Percentiles rank a stretch among this genome's conserved stretches.
phyloP scores from a whole-genome alignment of 345 rosid species.

The Citrus medica region DNA sequence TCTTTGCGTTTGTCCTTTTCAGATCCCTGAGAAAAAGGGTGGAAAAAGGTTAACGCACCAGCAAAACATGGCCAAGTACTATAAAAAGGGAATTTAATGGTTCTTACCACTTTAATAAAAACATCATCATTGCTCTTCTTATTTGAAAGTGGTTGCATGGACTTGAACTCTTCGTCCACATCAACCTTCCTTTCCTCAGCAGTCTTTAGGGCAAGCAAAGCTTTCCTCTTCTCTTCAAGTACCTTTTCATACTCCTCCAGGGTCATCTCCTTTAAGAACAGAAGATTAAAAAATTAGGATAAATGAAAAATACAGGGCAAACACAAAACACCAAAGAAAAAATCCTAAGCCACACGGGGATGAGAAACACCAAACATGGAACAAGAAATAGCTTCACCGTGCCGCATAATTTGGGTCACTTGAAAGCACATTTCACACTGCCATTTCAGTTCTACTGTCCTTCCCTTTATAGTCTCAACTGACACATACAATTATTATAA shows the following conservation, averaged over 20 bases:
- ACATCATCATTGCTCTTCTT: conserved; percentile 81
- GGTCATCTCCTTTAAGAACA: conserved; percentile 74
- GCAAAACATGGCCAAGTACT: not conserved
- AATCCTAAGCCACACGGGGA: not conserved
- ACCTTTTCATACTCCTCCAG: conserved; percentile 92
- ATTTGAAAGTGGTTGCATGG: conserved; percentile 86
- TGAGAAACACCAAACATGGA: not conserved
- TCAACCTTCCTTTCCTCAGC: conserved; percentile 88
- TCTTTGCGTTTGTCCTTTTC: conserved; percentile 96
- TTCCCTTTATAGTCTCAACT: not conserved
- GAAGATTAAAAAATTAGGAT: not conserved
- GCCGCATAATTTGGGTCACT: not conserved
- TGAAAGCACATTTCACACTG: not conserved
- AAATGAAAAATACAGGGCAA: not conserved
- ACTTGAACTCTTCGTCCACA: conserved; percentile 55
- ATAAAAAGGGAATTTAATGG: not conserved
- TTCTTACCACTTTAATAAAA: conserved; percentile 83
- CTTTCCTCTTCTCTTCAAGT: conserved; percentile 78
- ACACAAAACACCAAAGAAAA: not conserved
- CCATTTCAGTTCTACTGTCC: not conserved
- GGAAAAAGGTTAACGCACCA: not conserved
- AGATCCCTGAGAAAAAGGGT: conserved; percentile 53
- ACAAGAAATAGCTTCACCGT: not conserved
- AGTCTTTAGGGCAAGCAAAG: conserved; percentile 53
- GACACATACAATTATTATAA: too few relatives aligned